Base-by-base conservation (phyloP, 169 alveolate species). In the Hammondia hammondi region DNA sequence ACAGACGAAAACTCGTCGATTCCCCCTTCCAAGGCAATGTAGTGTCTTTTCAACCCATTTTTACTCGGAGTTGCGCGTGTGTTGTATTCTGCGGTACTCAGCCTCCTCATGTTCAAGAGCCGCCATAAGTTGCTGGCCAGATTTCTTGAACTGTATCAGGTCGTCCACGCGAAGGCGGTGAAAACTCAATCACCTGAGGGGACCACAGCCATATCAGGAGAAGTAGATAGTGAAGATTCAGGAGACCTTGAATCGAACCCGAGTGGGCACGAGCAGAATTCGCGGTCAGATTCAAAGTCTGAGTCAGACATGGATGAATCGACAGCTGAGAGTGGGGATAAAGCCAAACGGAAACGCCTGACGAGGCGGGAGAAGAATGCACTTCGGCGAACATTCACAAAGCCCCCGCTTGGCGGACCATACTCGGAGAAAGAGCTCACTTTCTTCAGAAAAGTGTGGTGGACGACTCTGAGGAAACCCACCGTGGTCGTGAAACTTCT, bases 81-180 rank as follows among this genome's bases (percentile, higher is more conserved):
- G 5, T 1, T 24, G n/a, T 32, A 19, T 32, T 67, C 77, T 73
- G 52, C 5, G 43, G 21, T 73, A 4, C 19, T 52, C 85, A 73
- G 85, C 7, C 85, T 73, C 43, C 85, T 73, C 52, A n/a, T 73
- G 48, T 73, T 73, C 85, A 73, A 73, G 48, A 73, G 52, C 19
- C 85, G 85, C 52, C 85, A n/a, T 17, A 73, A 73, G 85, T 46
- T 73, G 46, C 21, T 73, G 19, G 85, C 85, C 85, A 73, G 32
- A 32, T 73, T 73, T 73, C 32, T 73, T 10, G 52, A 37, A 12
- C 85, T 73, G 21, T 73, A 73, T 19, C 43, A 73, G 48, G 85
- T 73, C 24, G 85, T 73, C 48, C 85, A 73, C 21, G 85, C 85
- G 46, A 73, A 73, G 52, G 24, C 85, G 7, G 46, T n/a, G 85